phyloP scores from a whole-genome alignment of 2,329 filamentous ascomycete species.

The Xylariomycetidae sp. region DNA sequence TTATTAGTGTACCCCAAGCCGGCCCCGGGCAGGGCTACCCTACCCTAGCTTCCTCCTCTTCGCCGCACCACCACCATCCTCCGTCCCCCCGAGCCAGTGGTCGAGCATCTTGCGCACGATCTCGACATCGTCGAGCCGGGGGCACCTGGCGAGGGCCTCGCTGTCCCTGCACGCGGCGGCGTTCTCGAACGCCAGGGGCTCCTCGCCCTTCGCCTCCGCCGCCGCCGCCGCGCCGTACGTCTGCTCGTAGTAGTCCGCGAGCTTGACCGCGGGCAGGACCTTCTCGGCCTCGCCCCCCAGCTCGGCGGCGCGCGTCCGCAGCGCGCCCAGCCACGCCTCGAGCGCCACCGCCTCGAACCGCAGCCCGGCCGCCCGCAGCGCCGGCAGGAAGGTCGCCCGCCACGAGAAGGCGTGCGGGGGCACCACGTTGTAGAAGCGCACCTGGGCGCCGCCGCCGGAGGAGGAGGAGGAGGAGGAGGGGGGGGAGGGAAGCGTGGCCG shows the following conservation, averaged over 20 bases:
- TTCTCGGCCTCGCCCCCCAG: constrained; percentile 19
- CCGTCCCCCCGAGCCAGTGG: constrained; percentile 18
- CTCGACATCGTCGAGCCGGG: constrained; percentile 14
- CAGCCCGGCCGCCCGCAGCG: constrained; percentile 24
- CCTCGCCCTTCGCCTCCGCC: constrained; percentile 2
- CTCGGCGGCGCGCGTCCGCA: constrained; percentile 18
- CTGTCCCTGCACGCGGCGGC: constrained; percentile 16
- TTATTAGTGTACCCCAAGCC: too few species aligned
- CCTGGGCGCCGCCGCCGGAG: constrained; percentile 1
- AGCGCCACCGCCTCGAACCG: constrained; percentile 28
- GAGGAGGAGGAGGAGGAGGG: not conserved
- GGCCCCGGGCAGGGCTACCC: too few species aligned
- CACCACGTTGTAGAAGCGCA: constrained; percentile 20
- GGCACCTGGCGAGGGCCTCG: constrained; percentile 17
- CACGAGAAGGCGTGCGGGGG: constrained; percentile 28
- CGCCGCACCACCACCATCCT: too few species aligned
- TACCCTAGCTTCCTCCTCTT: too few species aligned
- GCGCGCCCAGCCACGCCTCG: constrained; percentile 26
- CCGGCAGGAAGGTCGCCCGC: constrained; percentile 25
- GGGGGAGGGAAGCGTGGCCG: constrained; percentile 6
- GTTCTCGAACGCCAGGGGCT: constrained; percentile 14
- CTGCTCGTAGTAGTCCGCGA: constrained; percentile 20
- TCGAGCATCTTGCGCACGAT: constrained; percentile 22
- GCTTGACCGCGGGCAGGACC: constrained; percentile 18
- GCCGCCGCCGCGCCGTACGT: constrained; percentile 9